Conservation (phyloP, 306 rosid species). For the Pterocarpus santalinus region DNA sequence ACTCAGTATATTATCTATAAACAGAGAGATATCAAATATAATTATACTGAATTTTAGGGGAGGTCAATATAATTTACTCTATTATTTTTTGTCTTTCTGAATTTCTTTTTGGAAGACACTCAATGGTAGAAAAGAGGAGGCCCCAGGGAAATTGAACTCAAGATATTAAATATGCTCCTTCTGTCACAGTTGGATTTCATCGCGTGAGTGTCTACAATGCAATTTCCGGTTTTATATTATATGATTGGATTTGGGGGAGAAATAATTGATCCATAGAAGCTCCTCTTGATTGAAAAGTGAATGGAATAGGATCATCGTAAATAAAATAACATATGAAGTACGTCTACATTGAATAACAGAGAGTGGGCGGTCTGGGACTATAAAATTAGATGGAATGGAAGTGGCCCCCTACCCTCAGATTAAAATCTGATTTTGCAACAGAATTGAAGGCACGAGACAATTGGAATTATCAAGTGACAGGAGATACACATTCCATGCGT, state of each 20-base stretch:
- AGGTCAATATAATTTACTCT: no score
- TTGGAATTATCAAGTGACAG: conserved; percentile 36
- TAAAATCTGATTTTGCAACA: conserved; percentile 39
- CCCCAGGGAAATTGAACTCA: conserved; percentile 38
- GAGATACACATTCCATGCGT: conserved; percentile 61
- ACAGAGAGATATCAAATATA: no score
- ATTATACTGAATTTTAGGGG: no score
- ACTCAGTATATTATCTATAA: no score
- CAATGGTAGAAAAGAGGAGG: conserved; percentile 1
- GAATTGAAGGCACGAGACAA: conserved; percentile 52
- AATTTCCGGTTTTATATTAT: conserved; percentile 12
- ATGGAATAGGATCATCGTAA: background rate
- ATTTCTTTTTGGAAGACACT: background rate
- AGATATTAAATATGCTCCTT: conserved; percentile 10
- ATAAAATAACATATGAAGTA: conserved; percentile 11
- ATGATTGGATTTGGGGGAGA: conserved; percentile 30
- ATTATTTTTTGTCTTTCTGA: background rate
- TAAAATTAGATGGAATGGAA: conserved; percentile 21
- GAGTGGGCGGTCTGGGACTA: background rate
- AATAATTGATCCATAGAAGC: conserved; percentile 32
- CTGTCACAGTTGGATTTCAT: conserved; percentile 21
- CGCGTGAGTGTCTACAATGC: background rate
- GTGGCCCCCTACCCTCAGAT: conserved; percentile 43
- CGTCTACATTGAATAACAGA: conserved; percentile 19
- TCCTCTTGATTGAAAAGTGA: background rate